Percentiles rank a stretch among this genome's conserved stretches.
Conservation (phyloP, 1,139 yeast species). For the Candida sp. region DNA sequence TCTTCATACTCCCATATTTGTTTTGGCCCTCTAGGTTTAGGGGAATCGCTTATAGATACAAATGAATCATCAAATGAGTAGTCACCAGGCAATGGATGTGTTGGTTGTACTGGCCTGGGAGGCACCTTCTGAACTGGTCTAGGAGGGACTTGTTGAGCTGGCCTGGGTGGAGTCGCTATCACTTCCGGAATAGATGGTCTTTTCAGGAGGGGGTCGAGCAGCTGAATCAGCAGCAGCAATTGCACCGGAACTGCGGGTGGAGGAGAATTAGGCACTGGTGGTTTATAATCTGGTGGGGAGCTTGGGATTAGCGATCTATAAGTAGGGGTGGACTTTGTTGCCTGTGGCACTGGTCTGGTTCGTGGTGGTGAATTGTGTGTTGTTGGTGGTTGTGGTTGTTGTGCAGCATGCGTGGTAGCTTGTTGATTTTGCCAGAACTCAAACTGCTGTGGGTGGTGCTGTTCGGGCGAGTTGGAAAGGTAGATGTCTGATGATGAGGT, state of each 20-base stretch:
- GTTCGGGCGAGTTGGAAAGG: background rate
- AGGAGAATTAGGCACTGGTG: background rate
- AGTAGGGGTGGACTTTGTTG: background rate
- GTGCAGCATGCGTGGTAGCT: too few species aligned
- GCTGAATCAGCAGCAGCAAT: background rate
- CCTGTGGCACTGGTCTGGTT: background rate
- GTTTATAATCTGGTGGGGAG: background rate
- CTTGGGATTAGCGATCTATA: background rate
- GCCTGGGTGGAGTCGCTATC: background rate
- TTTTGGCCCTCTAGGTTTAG: constrained; percentile 49
- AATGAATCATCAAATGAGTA: constrained; percentile 18
- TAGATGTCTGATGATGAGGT: background rate
- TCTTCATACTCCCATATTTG: constrained; percentile 39
- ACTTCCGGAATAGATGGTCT: background rate
- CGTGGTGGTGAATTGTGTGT: background rate
- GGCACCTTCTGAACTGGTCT: too few species aligned
- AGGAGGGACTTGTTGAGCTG: background rate
- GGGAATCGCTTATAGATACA: constrained; percentile 26
- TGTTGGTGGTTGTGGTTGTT: background rate
- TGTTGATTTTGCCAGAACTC: background rate
- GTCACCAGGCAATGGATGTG: constrained; percentile 7
- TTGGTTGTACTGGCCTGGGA: background rate
- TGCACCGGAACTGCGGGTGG: background rate
- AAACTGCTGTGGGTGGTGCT: background rate
- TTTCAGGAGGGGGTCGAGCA: background rate